Evolutionary conservation across 2,329 filamentous ascomycete genomes (phyloP), one percentile per base, ranked within the genome.

Genomic region (Arthrinium puccinioides): DNA sequence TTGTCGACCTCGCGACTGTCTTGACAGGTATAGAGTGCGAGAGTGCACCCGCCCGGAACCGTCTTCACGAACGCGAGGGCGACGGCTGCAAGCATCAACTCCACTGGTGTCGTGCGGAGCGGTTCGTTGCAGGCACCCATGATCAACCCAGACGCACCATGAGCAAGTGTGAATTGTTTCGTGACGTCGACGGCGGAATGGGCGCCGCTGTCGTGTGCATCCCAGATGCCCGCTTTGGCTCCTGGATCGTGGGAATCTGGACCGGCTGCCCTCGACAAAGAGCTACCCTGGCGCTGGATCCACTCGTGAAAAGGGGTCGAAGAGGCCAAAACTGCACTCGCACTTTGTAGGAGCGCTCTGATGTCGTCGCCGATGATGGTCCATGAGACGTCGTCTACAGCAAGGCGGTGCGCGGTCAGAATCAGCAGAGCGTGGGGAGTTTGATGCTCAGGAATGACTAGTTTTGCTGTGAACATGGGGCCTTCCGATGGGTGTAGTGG

Each of bases 111-210:
- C 4, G 39, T 41, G 19, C 25, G 16, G 10, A 41, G 14, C 16
- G 23, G 5, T 8, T 37, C 31, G 25, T 41, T 41, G 20, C 34
- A 37, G 7, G 18, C 18, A n/a, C 39, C 39, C 8, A 41, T 29
- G 15, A 41, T 29, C 3, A 19, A 20, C 10, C 15, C 18, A 9
- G 39, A 32, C 4, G 24, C n/a, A 14, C 9, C n/a, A 14, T 29
- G 21, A 14, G 32, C 30, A 3, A 41, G 30, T 16, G 35, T 21
- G 21, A 41, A 41, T 10, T 33, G 9, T 7, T 23, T 13, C 9
- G 21, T 21, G 5, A 33, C 13, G 9, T 33, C 24, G 20, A 14
- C n/a, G n/a, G n/a, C n/a, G n/a, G n/a, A n/a, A n/a, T n/a, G n/a
- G n/a, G n/a, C n/a, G n/a, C n/a, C n/a, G n/a, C n/a, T n/a, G n/a